Percentiles rank a stretch among this genome's conserved stretches.
Conservation (phyloP, 768 basidiomycete species). For the Zangia roseola region DNA sequence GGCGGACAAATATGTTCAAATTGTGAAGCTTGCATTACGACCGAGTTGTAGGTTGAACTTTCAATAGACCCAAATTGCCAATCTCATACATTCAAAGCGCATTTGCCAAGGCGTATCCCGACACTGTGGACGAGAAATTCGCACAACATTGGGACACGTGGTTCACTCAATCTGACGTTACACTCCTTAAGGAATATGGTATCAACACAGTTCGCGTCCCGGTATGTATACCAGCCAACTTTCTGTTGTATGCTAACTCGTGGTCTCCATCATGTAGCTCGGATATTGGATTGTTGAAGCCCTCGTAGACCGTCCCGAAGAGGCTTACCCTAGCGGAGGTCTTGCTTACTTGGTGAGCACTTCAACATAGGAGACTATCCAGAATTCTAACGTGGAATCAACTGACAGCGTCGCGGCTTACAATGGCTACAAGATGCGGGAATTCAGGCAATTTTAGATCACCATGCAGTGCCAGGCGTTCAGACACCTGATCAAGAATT, state of each 20-base stretch:
- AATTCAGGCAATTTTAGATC: slow-evolving; percentile 65
- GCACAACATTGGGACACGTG: slow-evolving; percentile 70
- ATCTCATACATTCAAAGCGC: slow-evolving; percentile 38
- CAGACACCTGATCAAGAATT: slow-evolving; percentile 61
- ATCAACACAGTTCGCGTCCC: slow-evolving; percentile 81
- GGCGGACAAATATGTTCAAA: slow-evolving; percentile 61
- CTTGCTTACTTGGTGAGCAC: slow-evolving; percentile 56
- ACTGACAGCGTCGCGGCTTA: slow-evolving; percentile 58
- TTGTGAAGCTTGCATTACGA: slow-evolving; percentile 61
- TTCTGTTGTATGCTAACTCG: neutral
- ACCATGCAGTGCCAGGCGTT: slow-evolving; percentile 72
- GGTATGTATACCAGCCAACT: slow-evolving; percentile 37
- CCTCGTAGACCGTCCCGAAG: slow-evolving; percentile 58
- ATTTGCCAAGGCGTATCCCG: slow-evolving; percentile 58
- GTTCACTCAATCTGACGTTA: slow-evolving; percentile 66
- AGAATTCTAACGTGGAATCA: neutral
- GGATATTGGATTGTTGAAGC: slow-evolving; percentile 83
- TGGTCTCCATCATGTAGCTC: slow-evolving; percentile 43
- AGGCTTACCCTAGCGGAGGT: slow-evolving; percentile 71
- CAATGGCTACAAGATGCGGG: slow-evolving; percentile 57
- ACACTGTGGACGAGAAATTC: slow-evolving; percentile 57
- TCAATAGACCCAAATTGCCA: too few species aligned
- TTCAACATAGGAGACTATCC: neutral
- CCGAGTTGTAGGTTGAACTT: slow-evolving; percentile 56
- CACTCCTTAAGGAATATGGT: slow-evolving; percentile 48